Percentiles rank a stretch among this genome's conserved stretches.
Evolutionary conservation across 106 monocot genomes (phyloP).

Genomic region (Dioscorea zingiberensis): DNA sequence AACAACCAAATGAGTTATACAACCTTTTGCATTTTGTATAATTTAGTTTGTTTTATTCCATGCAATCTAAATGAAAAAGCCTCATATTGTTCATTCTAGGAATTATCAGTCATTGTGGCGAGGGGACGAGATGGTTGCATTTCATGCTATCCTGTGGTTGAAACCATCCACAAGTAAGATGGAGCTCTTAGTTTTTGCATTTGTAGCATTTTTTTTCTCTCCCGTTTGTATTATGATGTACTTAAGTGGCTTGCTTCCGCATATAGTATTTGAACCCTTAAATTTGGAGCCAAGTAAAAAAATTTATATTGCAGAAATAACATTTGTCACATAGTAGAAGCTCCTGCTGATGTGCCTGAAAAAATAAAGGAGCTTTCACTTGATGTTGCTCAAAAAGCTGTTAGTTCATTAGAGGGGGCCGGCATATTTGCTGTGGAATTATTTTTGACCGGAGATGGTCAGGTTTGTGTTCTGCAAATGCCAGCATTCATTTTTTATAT

Average conservation of each 20-base stretch:
- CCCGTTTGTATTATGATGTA: no score
- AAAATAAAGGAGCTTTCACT: constrained; percentile 50
- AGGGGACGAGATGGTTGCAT: constrained; percentile 67
- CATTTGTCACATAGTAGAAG: constrained; percentile 95
- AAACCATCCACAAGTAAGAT: constrained; percentile 92
- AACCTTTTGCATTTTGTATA: no score
- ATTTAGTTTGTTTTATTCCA: no score
- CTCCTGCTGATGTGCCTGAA: constrained; percentile 77
- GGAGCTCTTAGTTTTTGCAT: background rate
- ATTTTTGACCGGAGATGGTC: constrained; percentile 69
- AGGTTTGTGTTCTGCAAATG: constrained; percentile 25
- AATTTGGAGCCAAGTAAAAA: no score
- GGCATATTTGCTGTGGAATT: constrained; percentile 96
- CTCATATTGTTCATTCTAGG: constrained; percentile 35
- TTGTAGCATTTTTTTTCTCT: no score
- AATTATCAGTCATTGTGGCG: constrained; percentile 89
- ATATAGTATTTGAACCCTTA: no score
- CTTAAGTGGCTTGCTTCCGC: no score
- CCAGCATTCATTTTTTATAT: background rate
- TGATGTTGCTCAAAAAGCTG: constrained; percentile 70
- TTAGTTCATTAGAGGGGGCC: constrained; percentile 78
- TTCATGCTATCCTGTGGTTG: constrained; percentile 84
- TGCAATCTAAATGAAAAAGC: background rate
- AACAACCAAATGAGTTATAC: no score
- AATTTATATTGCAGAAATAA: constrained; percentile 55